Evolutionary conservation across 139 green algal species (phyloP), one percentile per base, ranked within the genome.

Genomic region (Raphidocelis subcapitata): DNA sequence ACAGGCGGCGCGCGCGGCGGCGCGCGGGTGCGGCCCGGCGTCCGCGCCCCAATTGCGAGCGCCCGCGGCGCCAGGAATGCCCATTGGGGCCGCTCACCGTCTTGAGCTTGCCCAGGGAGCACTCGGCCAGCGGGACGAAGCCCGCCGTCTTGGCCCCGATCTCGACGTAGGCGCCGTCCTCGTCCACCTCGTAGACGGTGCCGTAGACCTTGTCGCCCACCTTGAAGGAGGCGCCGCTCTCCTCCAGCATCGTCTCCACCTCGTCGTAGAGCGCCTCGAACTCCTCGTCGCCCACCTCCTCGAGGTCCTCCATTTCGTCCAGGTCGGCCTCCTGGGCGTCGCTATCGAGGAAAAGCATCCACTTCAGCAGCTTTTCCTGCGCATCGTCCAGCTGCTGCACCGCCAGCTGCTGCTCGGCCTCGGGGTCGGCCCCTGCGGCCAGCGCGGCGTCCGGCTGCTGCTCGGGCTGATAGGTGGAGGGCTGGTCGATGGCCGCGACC

Each of bases 101-200:
- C 57, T 87, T 85, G 10, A 94, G 63, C 41, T 82, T 81, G 32
- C 75, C 80, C 28, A 97, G 74, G 28, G 87, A 93, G 62, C 88
- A 77, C 83, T 99, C 93, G 12, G 71, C 57, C 8, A 87, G 73
- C 0, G 95, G 89, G 65, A 86, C 91, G 71, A 95, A 95, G 51
- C 92, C 95, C 2, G 90, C 77, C 23, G 85, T 82, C 88, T 99
- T 99, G 33, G 86, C 89, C 52, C 95, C 95, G 55, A 98, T 91
- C 67, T 99, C 95, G 15, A 98, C 86, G 63, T 92, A 95, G 1
- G 90, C 95, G 37, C 93, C 95, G 36, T 90, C 87, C 52, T 92
- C 82, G 75, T 98, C 92, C 2, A 96, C 77, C 54, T 87, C 79
- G 73, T 91, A 90, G 24, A 97, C 87, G 5, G 73, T 85, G 49